Conservation (phyloP, 495 filamentous ascomycete genomes). For the Aspergillus egyptiacus region DNA sequence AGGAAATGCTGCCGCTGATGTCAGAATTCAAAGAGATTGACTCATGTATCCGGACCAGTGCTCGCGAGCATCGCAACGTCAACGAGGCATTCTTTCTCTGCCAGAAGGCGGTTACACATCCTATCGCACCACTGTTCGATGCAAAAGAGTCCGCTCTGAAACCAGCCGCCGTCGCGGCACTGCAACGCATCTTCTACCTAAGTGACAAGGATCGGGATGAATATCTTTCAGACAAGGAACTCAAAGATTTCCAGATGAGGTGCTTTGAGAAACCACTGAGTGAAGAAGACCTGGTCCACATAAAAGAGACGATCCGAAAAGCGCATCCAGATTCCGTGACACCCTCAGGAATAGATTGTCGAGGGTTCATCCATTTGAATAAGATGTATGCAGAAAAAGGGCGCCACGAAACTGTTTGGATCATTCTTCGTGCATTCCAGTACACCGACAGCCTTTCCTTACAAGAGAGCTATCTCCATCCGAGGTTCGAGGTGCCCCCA, state of each 20-base stretch:
- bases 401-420: slow-evolving; percentile 97
- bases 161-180: slow-evolving; percentile 75
- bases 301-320: slow-evolving; percentile 78
- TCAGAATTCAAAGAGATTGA: slow-evolving; percentile 98
- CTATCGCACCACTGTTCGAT: slow-evolving; percentile 93
- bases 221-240: slow-evolving; percentile 83
- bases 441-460: slow-evolving; percentile 91
- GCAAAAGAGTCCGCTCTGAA: slow-evolving; percentile 88
- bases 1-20: slow-evolving; percentile 99
- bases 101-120: slow-evolving; percentile 97
- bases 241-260: slow-evolving; percentile 81
- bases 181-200: slow-evolving; percentile 88
- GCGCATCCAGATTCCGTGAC: slow-evolving; percentile 54
- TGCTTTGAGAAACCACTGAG: slow-evolving; percentile 83
- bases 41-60: slow-evolving; percentile 91
- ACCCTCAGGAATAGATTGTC: slow-evolving; percentile 68
- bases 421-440: slow-evolving; percentile 89
- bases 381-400: slow-evolving; percentile 96
- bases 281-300: slow-evolving; percentile 73
- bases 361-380: slow-evolving; percentile 82
- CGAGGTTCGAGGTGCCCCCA: slow-evolving; percentile 87
- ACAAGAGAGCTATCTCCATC: slow-evolving; percentile 85
- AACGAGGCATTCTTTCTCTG: slow-evolving; percentile 97
- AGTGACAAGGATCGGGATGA: slow-evolving; percentile 96
- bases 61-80: slow-evolving; percentile 89